Conservation (phyloP, 2,329 filamentous ascomycete genomes). For the Nothophoma quercina region DNA sequence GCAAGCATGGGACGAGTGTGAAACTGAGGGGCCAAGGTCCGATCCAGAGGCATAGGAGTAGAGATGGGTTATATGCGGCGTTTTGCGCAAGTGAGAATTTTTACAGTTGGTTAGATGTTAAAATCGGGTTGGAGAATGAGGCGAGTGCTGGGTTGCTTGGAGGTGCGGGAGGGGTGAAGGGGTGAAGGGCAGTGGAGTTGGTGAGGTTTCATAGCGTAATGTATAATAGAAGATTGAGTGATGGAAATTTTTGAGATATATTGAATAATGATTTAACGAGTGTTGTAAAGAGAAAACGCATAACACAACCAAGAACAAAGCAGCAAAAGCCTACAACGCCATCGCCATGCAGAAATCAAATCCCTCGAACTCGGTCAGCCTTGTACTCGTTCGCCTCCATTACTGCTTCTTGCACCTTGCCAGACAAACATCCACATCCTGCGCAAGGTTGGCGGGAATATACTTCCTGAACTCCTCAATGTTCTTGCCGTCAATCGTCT, state of each 20-base stretch:
- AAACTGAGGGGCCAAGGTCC: constrained; percentile 49
- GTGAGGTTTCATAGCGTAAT: no score
- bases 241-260: not conserved
- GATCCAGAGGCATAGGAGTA: constrained; percentile 46
- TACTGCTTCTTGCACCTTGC: constrained; percentile 51
- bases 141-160: constrained; percentile 50
- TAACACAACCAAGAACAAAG: not conserved
- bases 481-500: constrained; percentile 43
- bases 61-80: constrained; percentile 47
- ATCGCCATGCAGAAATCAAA: not conserved
- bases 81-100: constrained; percentile 52
- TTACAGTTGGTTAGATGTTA: constrained; percentile 54
- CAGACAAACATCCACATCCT: constrained; percentile 63
- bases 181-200: not conserved
- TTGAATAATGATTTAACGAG: not conserved
- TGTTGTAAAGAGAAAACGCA: not conserved
- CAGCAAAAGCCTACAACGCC: constrained; percentile 1
- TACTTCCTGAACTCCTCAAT: constrained; percentile 46
- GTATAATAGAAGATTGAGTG: no score
- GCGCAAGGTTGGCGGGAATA: constrained; percentile 59
- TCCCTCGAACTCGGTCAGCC: not conserved
- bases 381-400: not conserved
- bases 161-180: constrained; percentile 15
- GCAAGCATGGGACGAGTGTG: constrained; percentile 50
- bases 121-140: constrained; percentile 51